These are phyloP conservation scores for Hypoxylon fuscum DNA, from an alignment of 495 filamentous ascomycete species.

Conservation along the genomic window DNA sequence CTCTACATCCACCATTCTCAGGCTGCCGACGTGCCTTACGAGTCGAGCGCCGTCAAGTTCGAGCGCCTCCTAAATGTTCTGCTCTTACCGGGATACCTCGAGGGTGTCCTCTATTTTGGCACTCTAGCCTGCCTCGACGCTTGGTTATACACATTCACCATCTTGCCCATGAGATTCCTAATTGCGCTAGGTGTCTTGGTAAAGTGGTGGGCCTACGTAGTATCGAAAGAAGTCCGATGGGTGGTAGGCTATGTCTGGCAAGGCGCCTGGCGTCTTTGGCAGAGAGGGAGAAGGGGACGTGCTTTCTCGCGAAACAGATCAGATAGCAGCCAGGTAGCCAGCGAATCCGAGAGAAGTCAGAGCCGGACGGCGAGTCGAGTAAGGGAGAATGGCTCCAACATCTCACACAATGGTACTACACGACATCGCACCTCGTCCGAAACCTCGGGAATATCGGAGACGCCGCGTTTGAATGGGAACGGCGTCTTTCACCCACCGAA, in stretches of 20 bases:
- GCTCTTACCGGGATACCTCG: conserved; percentile 80
- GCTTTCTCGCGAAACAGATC: conserved; percentile 43
- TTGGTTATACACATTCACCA: conserved; percentile 97
- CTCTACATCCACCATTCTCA: conserved; percentile 86
- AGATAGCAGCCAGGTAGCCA: conserved; percentile 38
- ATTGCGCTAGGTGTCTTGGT: conserved; percentile 80
- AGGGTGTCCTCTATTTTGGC: conserved; percentile 87
- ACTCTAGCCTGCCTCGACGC: conserved; percentile 90
- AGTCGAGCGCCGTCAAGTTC: conserved; percentile 95
- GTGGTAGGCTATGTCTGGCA: conserved; percentile 75
- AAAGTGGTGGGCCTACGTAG: conserved; percentile 73
- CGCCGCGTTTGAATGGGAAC: conserved; percentile 34
- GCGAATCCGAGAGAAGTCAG: conserved; percentile 49
- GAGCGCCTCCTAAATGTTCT: conserved; percentile 93
- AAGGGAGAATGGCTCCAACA: conserved; percentile 21
- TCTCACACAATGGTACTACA: conserved; percentile 27
- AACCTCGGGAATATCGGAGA: conserved; percentile 24
- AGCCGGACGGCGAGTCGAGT: conserved; percentile 31
- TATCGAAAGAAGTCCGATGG: conserved; percentile 71
- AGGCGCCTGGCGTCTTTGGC: conserved; percentile 81
- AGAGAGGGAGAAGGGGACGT: conserved; percentile 60
- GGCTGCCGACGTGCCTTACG: conserved; percentile 80
- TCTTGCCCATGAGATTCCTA: conserved; percentile 88
- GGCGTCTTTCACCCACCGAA: conserved; percentile 46
- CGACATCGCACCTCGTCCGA: conserved; percentile 40